Evolutionary conservation across 2,329 filamentous ascomycete genomes (phyloP).

Genomic region (Claviceps quebecensis): DNA sequence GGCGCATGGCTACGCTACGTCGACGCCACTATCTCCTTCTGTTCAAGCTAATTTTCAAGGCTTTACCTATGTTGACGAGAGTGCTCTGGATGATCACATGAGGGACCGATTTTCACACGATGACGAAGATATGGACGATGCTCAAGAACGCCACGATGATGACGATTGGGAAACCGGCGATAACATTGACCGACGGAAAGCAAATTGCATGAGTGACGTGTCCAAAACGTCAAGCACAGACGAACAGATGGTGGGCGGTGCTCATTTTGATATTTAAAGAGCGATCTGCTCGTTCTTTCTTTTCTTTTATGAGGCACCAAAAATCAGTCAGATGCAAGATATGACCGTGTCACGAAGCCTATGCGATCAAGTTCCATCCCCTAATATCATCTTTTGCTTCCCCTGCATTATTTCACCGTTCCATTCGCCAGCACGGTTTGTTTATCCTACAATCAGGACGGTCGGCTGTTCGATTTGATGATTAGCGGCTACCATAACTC

Average conservation of each 20-base stretch:
- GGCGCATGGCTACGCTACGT: constrained; percentile 72
- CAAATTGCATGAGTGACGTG: constrained; percentile 51
- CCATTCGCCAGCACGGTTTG: constrained; percentile 3
- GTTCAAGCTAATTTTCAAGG: constrained; percentile 98
- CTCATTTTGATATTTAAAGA: constrained; percentile 51
- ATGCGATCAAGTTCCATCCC: not conserved
- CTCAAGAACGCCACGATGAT: constrained; percentile 26
- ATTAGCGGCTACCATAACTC: not conserved
- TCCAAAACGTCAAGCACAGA: constrained; percentile 43
- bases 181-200: constrained; percentile 36
- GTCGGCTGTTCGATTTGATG: not conserved
- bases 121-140: constrained; percentile 49
- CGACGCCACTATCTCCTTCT: constrained; percentile 83
- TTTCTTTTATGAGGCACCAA: not conserved
- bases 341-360: not conserved
- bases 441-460: constrained; percentile 3
- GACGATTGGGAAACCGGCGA: constrained; percentile 46
- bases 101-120: constrained; percentile 31
- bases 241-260: constrained; percentile 47
- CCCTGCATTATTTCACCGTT: not conserved
- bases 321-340: not conserved
- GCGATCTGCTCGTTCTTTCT: not conserved
- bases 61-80: constrained; percentile 98
- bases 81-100: constrained; percentile 80
- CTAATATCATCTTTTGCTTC: not conserved